Conservation (phyloP, 1,284 basidiomycete genomes). For the Cryptococcus wingfieldii region DNA sequence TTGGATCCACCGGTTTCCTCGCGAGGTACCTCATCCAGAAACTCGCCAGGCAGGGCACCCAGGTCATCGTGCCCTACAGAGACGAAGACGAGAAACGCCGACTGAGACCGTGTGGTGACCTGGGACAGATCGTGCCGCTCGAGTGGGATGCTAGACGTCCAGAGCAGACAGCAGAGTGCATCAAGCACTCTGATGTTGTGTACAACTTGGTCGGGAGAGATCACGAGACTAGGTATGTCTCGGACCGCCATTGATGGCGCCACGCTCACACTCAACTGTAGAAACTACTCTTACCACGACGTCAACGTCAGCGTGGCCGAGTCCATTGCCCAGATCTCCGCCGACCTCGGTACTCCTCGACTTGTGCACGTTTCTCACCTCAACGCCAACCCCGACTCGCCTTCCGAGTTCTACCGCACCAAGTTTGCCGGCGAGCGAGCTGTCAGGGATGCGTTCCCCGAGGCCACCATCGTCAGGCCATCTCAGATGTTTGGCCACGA, state of each 20-base stretch:
- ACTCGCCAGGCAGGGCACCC: constrained; percentile 88
- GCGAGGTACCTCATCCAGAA: constrained; percentile 92
- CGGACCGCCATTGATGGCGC: background rate
- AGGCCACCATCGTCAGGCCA: constrained; percentile 86
- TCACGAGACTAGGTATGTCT: constrained; percentile 78
- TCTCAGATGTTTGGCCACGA: constrained; percentile 85
- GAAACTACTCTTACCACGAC: constrained; percentile 76
- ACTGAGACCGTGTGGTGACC: constrained; percentile 88
- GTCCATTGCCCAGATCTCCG: constrained; percentile 75
- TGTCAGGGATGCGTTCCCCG: constrained; percentile 78
- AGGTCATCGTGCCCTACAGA: constrained; percentile 92
- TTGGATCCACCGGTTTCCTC: constrained; percentile 93
- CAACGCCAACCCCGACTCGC: constrained; percentile 75
- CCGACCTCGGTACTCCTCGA: constrained; percentile 71
- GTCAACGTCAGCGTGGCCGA: constrained; percentile 56
- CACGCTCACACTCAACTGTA: constrained; percentile 34
- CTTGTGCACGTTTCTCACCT: constrained; percentile 95
- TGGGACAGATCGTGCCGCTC: constrained; percentile 94
- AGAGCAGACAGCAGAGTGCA: constrained; percentile 85
- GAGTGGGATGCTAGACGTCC: constrained; percentile 92
- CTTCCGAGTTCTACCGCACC: constrained; percentile 78
- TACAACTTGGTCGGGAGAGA: constrained; percentile 88
- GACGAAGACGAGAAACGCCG: constrained; percentile 92
- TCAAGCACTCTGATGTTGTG: constrained; percentile 95
- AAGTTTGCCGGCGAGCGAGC: constrained; percentile 88